Conservation (phyloP, 108 stramenopile genomes). For the Fragilariopsis cylindrus region DNA sequence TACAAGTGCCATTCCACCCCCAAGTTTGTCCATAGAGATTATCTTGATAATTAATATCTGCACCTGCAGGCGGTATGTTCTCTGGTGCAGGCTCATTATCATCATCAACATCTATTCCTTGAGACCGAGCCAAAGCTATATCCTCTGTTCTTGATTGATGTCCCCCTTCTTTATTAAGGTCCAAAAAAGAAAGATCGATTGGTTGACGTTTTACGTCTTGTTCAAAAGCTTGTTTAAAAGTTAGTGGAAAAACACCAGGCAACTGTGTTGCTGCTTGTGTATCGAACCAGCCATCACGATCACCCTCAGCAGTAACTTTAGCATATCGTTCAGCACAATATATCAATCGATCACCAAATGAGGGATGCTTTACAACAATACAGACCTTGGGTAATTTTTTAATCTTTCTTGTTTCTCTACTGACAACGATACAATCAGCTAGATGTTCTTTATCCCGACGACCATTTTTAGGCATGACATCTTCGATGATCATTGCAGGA, state of each 20-base stretch:
- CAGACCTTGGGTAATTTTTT: background rate
- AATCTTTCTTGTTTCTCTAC: slow-evolving; percentile 6
- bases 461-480: background rate
- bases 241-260: background rate
- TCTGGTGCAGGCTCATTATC: slow-evolving; percentile 30
- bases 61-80: slow-evolving; percentile 8
- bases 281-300: too few species aligned
- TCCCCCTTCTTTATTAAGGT: background rate
- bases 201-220: too few species aligned
- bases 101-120: slow-evolving; percentile 11
- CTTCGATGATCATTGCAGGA: background rate
- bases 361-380: background rate
- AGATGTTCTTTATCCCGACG: background rate
- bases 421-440: background rate
- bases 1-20: background rate
- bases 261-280: background rate
- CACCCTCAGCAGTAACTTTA: slow-evolving; percentile 3
- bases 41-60: background rate
- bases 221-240: too few species aligned
- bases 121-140: background rate
- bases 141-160: too few species aligned
- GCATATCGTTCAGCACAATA: slow-evolving; percentile 4
- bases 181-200: background rate
- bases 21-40: background rate
- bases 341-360: background rate